These are phyloP conservation scores for Cetraspora pellucida DNA, from an alignment of 192 early-diverging fungal genomes.

Conservation along the genomic window DNA sequence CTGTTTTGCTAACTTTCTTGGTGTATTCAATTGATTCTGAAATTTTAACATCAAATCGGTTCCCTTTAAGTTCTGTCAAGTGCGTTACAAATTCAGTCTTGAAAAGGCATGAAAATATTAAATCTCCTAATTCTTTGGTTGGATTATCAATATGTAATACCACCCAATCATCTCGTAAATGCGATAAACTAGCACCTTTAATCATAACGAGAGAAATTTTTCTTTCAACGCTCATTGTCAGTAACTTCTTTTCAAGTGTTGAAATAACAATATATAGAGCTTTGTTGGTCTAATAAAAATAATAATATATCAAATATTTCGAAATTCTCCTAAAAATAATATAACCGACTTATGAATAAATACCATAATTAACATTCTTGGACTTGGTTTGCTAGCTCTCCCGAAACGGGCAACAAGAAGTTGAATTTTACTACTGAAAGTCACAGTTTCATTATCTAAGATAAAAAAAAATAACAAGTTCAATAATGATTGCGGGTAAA, in stretches of 20 bases:
- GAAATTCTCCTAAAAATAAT: background rate
- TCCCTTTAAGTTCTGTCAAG: conserved; percentile 58
- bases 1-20: conserved; percentile 74
- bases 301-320: background rate
- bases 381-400: conserved; percentile 74
- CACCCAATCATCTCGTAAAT: conserved; percentile 73
- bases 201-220: conserved; percentile 58
- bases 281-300: conserved; percentile 54
- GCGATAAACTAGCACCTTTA: conserved; percentile 65
- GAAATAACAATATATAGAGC: conserved; percentile 62
- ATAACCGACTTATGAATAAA: conserved; percentile 2
- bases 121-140: conserved; percentile 60
- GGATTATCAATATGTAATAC: conserved; percentile 59
- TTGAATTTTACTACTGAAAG: conserved; percentile 65
- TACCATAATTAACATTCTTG: conserved; percentile 70
- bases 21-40: conserved; percentile 61
- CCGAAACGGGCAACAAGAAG: conserved; percentile 69
- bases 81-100: conserved; percentile 76
- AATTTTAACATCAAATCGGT: conserved; percentile 62
- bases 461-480: conserved; percentile 6
- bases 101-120: conserved; percentile 64
- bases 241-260: conserved; percentile 54
- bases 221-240: conserved; percentile 57
- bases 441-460: conserved; percentile 51
- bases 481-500: background rate